phyloP scores from a whole-genome alignment of 441 rosid species.

The Eruca vesicaria region DNA sequence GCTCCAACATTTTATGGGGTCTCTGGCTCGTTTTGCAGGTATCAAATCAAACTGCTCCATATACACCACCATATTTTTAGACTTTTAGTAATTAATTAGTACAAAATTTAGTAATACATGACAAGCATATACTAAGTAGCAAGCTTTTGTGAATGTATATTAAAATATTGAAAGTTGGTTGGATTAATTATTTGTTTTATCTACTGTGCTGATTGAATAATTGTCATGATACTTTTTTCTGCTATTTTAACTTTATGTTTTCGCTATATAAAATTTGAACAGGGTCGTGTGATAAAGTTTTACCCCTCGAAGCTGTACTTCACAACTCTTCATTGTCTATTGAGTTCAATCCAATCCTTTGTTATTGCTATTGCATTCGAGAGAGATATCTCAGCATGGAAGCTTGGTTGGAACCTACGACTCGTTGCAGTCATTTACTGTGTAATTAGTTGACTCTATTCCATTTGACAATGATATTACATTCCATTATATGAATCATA shows the following conservation, averaged over 20 bases:
- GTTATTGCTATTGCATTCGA: conserved; percentile 67
- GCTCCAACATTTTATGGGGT: conserved; percentile 64
- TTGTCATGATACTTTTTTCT: not conserved
- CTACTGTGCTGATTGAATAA: not conserved
- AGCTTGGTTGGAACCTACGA: conserved; percentile 72
- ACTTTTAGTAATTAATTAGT: not conserved
- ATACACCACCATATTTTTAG: not conserved
- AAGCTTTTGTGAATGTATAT: not conserved
- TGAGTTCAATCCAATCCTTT: conserved; percentile 76
- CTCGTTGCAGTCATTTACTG: conserved; percentile 80
- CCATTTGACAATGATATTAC: not conserved
- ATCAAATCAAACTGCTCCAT: not conserved
- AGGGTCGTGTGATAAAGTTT: conserved; percentile 50
- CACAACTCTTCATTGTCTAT: conserved; percentile 69
- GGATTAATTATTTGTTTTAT: not conserved
- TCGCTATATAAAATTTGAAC: not conserved
- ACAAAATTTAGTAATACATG: not conserved
- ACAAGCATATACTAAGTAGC: not conserved
- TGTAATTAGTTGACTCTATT: conserved; percentile 39
- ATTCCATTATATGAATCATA: not conserved
- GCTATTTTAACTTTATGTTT: not conserved
- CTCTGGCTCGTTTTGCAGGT: conserved; percentile 93
- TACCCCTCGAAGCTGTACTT: conserved; percentile 83
- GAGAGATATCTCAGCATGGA: conserved; percentile 72
- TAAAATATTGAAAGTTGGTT: not conserved